Evolutionary conservation across 176 grass and related monocot species (phyloP).

Genomic region (Calamus simplicifolius): DNA sequence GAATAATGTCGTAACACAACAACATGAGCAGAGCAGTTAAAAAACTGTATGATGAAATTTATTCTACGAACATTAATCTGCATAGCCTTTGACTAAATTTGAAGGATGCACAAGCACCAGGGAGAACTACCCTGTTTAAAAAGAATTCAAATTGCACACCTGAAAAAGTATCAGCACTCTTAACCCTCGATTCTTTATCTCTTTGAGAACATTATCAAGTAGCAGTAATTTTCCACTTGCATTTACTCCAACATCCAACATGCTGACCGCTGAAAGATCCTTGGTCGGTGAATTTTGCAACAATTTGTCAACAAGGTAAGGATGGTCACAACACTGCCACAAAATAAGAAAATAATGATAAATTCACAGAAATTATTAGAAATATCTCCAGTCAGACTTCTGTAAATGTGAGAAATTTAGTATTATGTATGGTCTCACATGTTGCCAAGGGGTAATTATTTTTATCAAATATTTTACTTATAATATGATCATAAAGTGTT

Average conservation of each 20-base stretch:
- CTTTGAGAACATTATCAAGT: slow-evolving; percentile 79
- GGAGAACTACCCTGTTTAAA: background rate
- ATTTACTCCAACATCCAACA: slow-evolving; percentile 73
- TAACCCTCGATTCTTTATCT: slow-evolving; percentile 31
- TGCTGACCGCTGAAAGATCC: slow-evolving; percentile 37
- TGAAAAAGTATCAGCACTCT: slow-evolving; percentile 83
- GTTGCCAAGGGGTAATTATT: too few relatives aligned
- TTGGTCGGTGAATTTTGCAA: slow-evolving; percentile 62
- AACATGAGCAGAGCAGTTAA: too few relatives aligned
- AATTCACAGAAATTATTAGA: too few relatives aligned
- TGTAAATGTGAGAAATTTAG: too few relatives aligned
- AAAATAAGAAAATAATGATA: slow-evolving; percentile 1
- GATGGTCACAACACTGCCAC: slow-evolving; percentile 91
- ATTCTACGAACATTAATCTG: too few relatives aligned
- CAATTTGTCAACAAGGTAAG: slow-evolving; percentile 69
- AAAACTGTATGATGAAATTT: too few relatives aligned
- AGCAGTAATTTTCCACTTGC: slow-evolving; percentile 83
- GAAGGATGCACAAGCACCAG: background rate
- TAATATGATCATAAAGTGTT: too few relatives aligned
- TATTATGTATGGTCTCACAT: too few relatives aligned
- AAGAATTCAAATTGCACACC: slow-evolving; percentile 24
- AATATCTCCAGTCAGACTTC: too few relatives aligned
- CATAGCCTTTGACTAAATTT: background rate
- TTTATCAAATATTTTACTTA: too few relatives aligned
- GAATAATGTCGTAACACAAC: too few relatives aligned